Evolutionary conservation across 1,284 basidiomycete genomes (phyloP), one percentile per base, ranked within the genome.

Genomic region (Pseudozyma flocculosa): DNA sequence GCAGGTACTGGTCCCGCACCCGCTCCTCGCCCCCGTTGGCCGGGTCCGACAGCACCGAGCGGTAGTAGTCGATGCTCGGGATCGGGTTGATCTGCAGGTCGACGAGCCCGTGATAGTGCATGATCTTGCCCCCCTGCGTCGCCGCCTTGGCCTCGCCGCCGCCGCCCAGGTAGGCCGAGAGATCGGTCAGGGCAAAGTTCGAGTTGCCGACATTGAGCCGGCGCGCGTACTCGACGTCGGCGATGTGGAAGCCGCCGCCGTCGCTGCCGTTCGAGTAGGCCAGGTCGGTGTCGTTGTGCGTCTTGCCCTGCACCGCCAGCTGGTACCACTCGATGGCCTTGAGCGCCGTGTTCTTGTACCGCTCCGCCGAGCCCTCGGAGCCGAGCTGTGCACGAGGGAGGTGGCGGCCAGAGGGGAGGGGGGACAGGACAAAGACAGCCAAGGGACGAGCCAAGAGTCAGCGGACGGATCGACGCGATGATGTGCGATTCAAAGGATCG

Each of bases 61-160:
- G 72, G 62, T 80, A 80, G 60, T 79, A 75, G 32, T 72, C 70
- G 39, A 78, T 70, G 14, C 78, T 74, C 44, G 76, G 78, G 13
- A 73, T 77, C 0, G 80, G 76, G 9, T 80, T 65, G 55, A 82
- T 80, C 32, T 78, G 58, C 68, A 78, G 69, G 44, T 78, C 75
- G 4, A 68, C 61, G 50, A 68, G 72, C 18, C 73, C 70, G 46
- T 79, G 75, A 45, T 78, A 80, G 41, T 79, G 78, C 30, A 76
- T 51, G 10, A 79, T 66, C 64, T 77, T 79, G 38, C 65, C 77
- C n/a, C 59, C 48, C 0, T 56, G n/a, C n/a, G n/a, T n/a, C n/a
- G n/a, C n/a, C n/a, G n/a, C 46, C 10, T 66, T 61, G 15, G 36
- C 36, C 36, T 38, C n/a, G n/a, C n/a, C 36, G 15, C 36, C 38